phyloP scores from a whole-genome alignment of 2,329 filamentous ascomycete genomes.

The Fusarium irregulare region DNA sequence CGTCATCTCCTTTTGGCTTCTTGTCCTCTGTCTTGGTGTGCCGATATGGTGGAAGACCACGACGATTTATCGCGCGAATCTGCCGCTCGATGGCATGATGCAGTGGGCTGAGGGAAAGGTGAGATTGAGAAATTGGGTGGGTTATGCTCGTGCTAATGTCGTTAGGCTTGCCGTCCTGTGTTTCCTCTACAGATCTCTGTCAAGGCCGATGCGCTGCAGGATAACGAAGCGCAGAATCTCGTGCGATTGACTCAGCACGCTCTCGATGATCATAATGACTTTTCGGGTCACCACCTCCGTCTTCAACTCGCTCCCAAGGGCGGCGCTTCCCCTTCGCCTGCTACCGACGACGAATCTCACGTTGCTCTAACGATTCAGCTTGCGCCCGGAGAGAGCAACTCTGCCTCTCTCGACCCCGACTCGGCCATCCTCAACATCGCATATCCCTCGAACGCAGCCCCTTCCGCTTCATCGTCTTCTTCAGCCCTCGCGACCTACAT shows the following conservation, averaged over 20 bases:
- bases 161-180: conserved; percentile 84
- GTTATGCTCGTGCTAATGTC: background rate
- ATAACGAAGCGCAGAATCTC: conserved; percentile 76
- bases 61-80: conserved; percentile 84
- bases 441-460: conserved; percentile 77
- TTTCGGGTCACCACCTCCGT: conserved; percentile 84
- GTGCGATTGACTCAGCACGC: conserved; percentile 85
- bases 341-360: conserved; percentile 56
- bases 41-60: conserved; percentile 98
- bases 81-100: conserved; percentile 88
- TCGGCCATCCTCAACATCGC: conserved; percentile 79
- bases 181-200: conserved; percentile 88
- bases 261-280: conserved; percentile 87
- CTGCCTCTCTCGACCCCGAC: conserved; percentile 75
- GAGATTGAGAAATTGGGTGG: background rate
- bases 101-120: conserved; percentile 93
- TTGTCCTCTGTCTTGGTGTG: conserved; percentile 84
- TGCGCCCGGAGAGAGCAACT: conserved; percentile 69
- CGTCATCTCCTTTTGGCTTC: conserved; percentile 89
- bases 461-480: conserved; percentile 74
- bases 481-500: conserved; percentile 81
- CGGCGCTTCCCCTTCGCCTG: conserved; percentile 22
- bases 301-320: conserved; percentile 51
- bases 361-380: conserved; percentile 78
- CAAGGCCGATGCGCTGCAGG: conserved; percentile 73